Percentiles rank a stretch among this genome's conserved stretches.
These are phyloP conservation scores for Cicer arietinum DNA, from an alignment of 306 rosid genomes.

Conservation along the genomic window DNA sequence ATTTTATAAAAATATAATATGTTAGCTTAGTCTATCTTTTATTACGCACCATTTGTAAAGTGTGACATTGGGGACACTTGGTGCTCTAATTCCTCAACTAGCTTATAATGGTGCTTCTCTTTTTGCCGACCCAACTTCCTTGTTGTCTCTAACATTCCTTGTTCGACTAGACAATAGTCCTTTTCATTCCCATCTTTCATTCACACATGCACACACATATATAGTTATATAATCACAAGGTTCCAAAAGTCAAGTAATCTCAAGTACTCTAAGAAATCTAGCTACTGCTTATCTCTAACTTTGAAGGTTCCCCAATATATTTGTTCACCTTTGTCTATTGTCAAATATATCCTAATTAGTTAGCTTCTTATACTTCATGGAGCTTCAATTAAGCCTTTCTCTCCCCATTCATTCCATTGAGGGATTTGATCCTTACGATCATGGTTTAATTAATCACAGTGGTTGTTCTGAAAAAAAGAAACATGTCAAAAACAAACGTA, in stretches of 20 bases:
- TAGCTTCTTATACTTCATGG: conserved; percentile 56
- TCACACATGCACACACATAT: conserved; percentile 40
- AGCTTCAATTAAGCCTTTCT: conserved; percentile 66
- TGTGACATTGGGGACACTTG: conserved; percentile 45
- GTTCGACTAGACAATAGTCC: conserved; percentile 56
- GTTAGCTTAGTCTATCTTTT: too few species aligned
- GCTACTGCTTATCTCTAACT: conserved; percentile 21
- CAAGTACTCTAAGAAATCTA: conserved; percentile 41
- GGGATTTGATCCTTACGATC: conserved; percentile 47
- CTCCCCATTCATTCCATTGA: conserved; percentile 51
- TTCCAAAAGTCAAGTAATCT: conserved; percentile 41
- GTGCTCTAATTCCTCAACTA: conserved; percentile 56
- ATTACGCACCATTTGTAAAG: too few species aligned
- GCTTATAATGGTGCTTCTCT: conserved; percentile 65
- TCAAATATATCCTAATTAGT: conserved; percentile 23
- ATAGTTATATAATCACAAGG: conserved; percentile 22
- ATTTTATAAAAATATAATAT: too few species aligned
- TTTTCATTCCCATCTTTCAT: conserved; percentile 51
- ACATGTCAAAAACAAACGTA: conserved; percentile 59
- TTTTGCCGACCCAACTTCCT: conserved; percentile 87
- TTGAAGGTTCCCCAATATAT: conserved; percentile 41
- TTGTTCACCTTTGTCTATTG: neutral
- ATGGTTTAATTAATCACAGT: conserved; percentile 1
- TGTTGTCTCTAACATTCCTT: conserved; percentile 63
- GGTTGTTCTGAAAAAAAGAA: conserved; percentile 40